Conservation (phyloP, 1,284 basidiomycete genomes). For the Leccinum griseonigrum region DNA sequence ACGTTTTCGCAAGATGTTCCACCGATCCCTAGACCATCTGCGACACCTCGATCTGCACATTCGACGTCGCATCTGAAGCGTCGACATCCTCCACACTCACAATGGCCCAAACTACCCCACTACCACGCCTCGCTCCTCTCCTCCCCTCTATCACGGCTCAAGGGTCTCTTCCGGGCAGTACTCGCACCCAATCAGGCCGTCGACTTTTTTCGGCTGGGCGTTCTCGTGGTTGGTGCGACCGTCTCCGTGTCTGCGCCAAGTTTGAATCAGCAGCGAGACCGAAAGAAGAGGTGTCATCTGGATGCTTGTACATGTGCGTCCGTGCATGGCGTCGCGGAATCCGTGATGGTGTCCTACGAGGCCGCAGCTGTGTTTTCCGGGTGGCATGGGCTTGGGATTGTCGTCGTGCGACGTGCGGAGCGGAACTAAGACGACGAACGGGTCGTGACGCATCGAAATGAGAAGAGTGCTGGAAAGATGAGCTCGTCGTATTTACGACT, state of each 20-base stretch:
- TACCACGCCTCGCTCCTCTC: constrained; percentile 28
- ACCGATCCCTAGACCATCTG: not conserved
- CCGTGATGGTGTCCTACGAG: constrained; percentile 11
- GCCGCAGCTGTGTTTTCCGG: constrained; percentile 29
- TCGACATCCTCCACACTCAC: no score
- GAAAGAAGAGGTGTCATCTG: not conserved
- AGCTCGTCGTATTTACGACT: not conserved
- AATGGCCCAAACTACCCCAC: no score
- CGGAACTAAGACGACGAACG: not conserved
- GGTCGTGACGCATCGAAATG: not conserved
- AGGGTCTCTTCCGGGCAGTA: constrained; percentile 26
- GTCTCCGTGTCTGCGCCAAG: constrained; percentile 1
- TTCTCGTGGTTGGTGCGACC: constrained; percentile 3
- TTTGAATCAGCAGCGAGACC: not conserved
- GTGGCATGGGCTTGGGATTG: constrained; percentile 12
- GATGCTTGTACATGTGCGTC: constrained; percentile 1
- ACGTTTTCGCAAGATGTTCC: constrained; percentile 5
- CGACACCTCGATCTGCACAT: constrained; percentile 5
- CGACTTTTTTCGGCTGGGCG: constrained; percentile 30
- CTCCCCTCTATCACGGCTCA: constrained; percentile 27
- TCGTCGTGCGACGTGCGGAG: not conserved
- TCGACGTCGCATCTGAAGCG: constrained; percentile 6
- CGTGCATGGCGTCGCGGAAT: no score
- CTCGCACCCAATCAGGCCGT: constrained; percentile 19
- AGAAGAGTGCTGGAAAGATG: not conserved